A percentile compares a stretch with the other conserved stretches of the same genome.
Conservation (phyloP, 164 flowering plant genomes). For the Tetrastigma voinierianum region DNA sequence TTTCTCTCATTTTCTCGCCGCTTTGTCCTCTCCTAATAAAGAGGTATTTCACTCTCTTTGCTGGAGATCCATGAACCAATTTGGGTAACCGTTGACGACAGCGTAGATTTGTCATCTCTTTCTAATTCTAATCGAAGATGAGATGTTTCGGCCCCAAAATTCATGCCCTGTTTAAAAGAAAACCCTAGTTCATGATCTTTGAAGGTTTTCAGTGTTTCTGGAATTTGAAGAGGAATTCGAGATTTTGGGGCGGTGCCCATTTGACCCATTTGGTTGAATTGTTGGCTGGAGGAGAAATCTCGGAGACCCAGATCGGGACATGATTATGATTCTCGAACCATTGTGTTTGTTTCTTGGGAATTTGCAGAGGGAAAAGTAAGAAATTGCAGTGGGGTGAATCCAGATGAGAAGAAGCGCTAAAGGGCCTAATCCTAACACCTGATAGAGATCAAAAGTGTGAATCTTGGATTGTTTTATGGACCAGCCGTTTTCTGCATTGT, state of each 20-base stretch:
- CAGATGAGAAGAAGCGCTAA: conserved; percentile 3
- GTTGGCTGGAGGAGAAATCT: too few species aligned
- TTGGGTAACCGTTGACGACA: conserved; percentile 27
- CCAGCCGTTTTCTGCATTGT: conserved; percentile 19
- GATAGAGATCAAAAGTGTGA: not conserved
- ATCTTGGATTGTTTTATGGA: conserved; percentile 28
- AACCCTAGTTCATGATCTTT: too few species aligned
- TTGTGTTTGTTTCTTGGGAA: not conserved
- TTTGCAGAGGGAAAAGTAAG: not conserved
- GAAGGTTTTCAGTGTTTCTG: too few species aligned
- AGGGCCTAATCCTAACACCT: not conserved
- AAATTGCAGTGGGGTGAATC: not conserved
- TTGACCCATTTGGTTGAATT: too few species aligned
- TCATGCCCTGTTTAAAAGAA: too few species aligned
- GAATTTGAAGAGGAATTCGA: not conserved
- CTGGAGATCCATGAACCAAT: conserved; percentile 6
- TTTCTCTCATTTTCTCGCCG: not conserved
- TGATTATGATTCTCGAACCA: too few species aligned
- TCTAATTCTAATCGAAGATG: not conserved
- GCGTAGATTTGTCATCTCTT: conserved; percentile 7
- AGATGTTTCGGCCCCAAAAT: too few species aligned
- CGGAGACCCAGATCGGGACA: too few species aligned
- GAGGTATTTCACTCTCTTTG: conserved; percentile 7
- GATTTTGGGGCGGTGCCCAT: not conserved
- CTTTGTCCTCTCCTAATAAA: not conserved